Base-by-base conservation (phyloP, 2,329 filamentous ascomycete genomes). In the Neofusicoccum parvum region DNA sequence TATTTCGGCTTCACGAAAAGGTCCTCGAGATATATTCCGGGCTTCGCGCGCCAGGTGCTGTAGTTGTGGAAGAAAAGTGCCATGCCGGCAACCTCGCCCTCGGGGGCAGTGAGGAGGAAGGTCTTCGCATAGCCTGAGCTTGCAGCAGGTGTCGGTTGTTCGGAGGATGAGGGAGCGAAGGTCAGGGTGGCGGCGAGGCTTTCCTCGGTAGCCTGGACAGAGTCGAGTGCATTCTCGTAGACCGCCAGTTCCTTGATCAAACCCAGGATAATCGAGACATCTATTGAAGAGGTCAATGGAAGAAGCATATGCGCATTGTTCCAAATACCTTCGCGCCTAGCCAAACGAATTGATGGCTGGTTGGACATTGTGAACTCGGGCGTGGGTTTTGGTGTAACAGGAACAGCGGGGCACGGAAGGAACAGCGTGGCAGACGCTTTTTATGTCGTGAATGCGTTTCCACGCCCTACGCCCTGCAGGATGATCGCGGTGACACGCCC, bases 31-130 rank as follows among this genome's bases (percentile, higher is more conserved):
- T 96, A 97, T 73, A 99, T 91, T 2, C 94, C 94, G 0, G 94
- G 88, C 51, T 86, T 87, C n/a, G 91, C 87, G 9, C 91, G 87
- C 95, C 95, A 98, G 0, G 94, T 97, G 74, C 89, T 92, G 80
- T 97, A 98, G 80, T 94, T 98, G 83, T 94, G 93, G 78, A 96
- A 98, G 81, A 93, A 97, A 46, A 97, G 80, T 1, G 93, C 93
- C 86, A 97, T 92, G 54, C 90, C 92, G 0, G 87, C 91, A 77
- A 86, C 74, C 37, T 76, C 72, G 49, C 72, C 75, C 36, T 76
- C 74, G 15, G 75, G 72, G 20, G 82, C 80, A 1, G 76, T 76
- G 70, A 83, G 83, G 64, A 94, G 79, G 39, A 96, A 83, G 58
- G 92, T 94, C 67, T 92, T 90, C 17, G 93, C 91, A 36, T 90